These are phyloP conservation scores for Fusarium sp. DNA, from an alignment of 2,329 filamentous ascomycete genomes.

Conservation along the genomic window DNA sequence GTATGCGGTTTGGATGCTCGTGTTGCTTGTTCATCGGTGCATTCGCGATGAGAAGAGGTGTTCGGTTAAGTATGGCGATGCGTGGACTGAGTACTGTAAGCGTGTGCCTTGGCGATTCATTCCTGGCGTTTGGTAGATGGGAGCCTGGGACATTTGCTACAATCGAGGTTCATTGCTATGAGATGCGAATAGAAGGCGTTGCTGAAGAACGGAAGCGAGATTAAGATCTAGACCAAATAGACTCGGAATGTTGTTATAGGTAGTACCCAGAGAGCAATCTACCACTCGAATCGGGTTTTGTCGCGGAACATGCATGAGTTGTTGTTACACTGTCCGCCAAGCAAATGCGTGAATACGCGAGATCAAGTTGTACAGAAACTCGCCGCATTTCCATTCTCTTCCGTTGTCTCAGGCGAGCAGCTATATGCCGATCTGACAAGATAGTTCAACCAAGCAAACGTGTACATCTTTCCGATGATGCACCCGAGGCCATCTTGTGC, in stretches of 20 bases:
- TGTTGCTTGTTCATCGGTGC: constrained; percentile 58
- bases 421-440: fast-evolving
- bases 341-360: neutral
- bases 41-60: constrained; percentile 59
- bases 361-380: neutral
- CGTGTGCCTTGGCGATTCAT: constrained; percentile 56
- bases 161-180: neutral
- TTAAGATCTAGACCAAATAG: neutral
- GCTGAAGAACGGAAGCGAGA: neutral
- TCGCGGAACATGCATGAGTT: neutral
- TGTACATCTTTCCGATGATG: neutral
- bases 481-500: neutral
- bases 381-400: neutral
- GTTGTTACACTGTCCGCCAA: neutral
- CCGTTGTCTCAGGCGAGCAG: neutral
- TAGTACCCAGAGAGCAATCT: neutral
- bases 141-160: neutral
- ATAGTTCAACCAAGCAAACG: neutral
- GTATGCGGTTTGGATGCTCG: constrained; percentile 58
- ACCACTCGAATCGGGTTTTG: neutral
- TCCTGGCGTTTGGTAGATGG: constrained; percentile 46
- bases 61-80: constrained; percentile 56
- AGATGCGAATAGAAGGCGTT: neutral
- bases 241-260: neutral
- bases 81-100: constrained; percentile 57